phyloP scores from a whole-genome alignment of 306 rosid species.

The Lablab purpureus region DNA sequence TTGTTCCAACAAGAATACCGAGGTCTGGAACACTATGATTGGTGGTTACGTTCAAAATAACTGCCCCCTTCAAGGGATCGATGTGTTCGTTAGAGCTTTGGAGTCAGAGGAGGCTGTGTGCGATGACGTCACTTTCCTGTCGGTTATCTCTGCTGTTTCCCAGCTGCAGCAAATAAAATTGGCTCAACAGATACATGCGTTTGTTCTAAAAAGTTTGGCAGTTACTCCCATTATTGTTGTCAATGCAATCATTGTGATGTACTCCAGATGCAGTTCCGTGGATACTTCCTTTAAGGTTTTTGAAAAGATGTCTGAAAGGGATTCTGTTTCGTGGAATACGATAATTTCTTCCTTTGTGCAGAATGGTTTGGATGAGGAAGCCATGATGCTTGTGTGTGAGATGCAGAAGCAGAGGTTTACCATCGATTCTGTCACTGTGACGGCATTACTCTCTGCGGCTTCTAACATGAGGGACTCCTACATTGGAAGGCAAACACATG shows the following conservation, averaged over 20 bases:
- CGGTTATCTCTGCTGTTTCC: conserved; percentile 78
- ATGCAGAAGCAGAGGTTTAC: conserved; percentile 73
- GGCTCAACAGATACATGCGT: conserved; percentile 77
- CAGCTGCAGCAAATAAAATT: conserved; percentile 66
- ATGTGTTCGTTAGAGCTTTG: conserved; percentile 63
- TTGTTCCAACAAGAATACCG: conserved; percentile 66
- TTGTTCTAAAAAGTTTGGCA: conserved; percentile 57
- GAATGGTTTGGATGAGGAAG: conserved; percentile 77
- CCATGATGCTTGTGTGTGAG: conserved; percentile 77
- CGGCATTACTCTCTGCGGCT: conserved; percentile 83
- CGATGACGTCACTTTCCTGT: conserved; percentile 79
- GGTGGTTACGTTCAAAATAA: conserved; percentile 74
- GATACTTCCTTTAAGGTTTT: conserved; percentile 68
- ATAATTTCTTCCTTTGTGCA: conserved; percentile 81
- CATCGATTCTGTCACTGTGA: conserved; percentile 70
- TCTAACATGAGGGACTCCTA: conserved; percentile 71
- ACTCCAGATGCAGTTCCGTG: conserved; percentile 72
- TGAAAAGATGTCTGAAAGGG: conserved; percentile 69
- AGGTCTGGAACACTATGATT: conserved; percentile 86
- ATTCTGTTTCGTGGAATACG: conserved; percentile 90
- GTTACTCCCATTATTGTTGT: conserved; percentile 53
- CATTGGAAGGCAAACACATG: conserved; percentile 78
- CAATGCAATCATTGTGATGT: conserved; percentile 79
- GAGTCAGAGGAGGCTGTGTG: conserved; percentile 60
- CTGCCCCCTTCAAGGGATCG: conserved; percentile 54